Evolutionary conservation across 192 early-diverging fungal genomes (phyloP).

Genomic region (Backusella psychrophila): DNA sequence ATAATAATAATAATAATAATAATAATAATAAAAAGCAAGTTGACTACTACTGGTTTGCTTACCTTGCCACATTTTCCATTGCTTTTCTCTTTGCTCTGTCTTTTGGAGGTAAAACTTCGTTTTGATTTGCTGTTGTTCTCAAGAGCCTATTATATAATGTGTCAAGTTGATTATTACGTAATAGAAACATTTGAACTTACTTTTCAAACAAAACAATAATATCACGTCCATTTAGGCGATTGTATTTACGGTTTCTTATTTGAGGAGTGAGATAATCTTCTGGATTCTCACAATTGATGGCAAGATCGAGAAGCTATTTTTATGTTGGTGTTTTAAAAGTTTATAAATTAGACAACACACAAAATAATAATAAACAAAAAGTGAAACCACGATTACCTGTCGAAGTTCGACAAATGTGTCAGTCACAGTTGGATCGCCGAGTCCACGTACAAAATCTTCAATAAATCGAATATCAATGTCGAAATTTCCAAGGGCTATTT

Average conservation of each 20-base stretch:
- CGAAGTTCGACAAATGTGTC: constrained; percentile 69
- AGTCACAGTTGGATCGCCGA: constrained; percentile 65
- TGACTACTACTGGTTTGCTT: background rate
- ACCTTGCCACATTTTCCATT: constrained; percentile 47
- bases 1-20: background rate
- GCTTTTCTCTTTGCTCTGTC: constrained; percentile 33
- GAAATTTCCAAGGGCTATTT: constrained; percentile 57
- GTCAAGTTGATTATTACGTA: background rate
- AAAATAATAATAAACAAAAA: background rate
- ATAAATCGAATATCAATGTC: constrained; percentile 70
- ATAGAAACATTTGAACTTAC: constrained; percentile 47
- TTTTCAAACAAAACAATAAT: constrained; percentile 77
- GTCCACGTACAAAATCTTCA: constrained; percentile 63
- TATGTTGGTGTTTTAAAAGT: background rate
- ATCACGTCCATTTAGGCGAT: constrained; percentile 60
- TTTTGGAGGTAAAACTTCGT: constrained; percentile 7
- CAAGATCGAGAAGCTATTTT: constrained; percentile 57
- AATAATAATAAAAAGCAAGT: background rate
- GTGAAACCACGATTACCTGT: constrained; percentile 52
- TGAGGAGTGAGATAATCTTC: constrained; percentile 74
- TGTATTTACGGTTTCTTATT: constrained; percentile 62
- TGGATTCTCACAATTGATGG: constrained; percentile 61
- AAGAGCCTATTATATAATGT: constrained; percentile 17
- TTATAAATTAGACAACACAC: background rate
- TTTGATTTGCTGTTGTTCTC: constrained; percentile 10